Percentiles rank a stretch among this genome's conserved stretches.
Evolutionary conservation across 2,329 filamentous ascomycete genomes (phyloP).

Genomic region (Colletotrichum euphorbiae): DNA sequence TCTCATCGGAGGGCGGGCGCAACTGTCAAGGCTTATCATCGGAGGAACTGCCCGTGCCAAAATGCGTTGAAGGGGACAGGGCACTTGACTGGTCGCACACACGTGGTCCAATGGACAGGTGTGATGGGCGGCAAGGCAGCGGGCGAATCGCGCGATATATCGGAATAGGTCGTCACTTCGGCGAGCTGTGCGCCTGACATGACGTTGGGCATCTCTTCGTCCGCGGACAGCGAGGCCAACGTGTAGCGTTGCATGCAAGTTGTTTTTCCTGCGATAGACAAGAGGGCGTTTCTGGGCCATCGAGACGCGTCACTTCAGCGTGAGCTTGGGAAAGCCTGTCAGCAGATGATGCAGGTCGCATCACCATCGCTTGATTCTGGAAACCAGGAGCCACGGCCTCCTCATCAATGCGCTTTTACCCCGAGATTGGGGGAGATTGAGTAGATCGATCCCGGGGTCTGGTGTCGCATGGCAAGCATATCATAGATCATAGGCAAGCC

Average conservation of each 20-base stretch:
- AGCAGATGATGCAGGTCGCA: not conserved
- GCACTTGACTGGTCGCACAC: slow-evolving; percentile 1
- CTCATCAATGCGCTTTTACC: slow-evolving; percentile 21
- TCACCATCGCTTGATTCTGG: not conserved
- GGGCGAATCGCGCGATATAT: not conserved
- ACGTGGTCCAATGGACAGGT: slow-evolving; percentile 28
- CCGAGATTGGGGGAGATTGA: slow-evolving; percentile 12
- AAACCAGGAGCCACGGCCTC: not conserved
- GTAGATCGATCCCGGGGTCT: slow-evolving; percentile 24
- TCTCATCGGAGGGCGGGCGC: not conserved
- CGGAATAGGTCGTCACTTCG: not conserved
- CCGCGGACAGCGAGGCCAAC: slow-evolving; percentile 3
- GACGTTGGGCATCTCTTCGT: slow-evolving; percentile 20
- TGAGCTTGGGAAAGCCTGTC: too few relatives aligned
- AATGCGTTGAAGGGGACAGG: not conserved
- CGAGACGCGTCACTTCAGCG: not conserved
- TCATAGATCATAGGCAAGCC: not conserved
- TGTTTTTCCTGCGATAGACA: not conserved
- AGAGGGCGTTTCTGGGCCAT: not conserved
- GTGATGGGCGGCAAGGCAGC: slow-evolving; percentile 24
- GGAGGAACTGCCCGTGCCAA: slow-evolving; percentile 15
- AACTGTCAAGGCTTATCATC: slow-evolving; percentile 14
- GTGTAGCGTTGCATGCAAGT: not conserved
- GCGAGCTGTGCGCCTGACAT: slow-evolving; percentile 28
- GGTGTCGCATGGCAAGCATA: slow-evolving; percentile 13